Base-by-base conservation (phyloP, 352 stramenopile genomes). In the Globisporangium paddicum region DNA sequence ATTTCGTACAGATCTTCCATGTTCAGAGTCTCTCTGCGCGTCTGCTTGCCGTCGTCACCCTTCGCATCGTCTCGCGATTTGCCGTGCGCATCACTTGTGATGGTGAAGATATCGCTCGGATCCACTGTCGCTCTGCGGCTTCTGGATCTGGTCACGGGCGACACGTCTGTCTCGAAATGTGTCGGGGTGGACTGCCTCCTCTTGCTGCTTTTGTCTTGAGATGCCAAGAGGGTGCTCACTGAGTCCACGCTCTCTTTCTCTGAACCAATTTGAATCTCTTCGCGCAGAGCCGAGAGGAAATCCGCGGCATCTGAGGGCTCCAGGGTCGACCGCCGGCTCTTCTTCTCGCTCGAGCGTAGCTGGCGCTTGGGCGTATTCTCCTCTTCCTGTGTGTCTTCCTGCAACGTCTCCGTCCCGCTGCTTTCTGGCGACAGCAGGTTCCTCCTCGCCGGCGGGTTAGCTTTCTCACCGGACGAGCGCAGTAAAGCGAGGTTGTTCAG, bases 21-120 rank as follows among this genome's bases (percentile, higher is more conserved):
- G 11, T 83, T 73, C 49, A 91, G 84, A 0, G 82, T 89, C 32
- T 86, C 75, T 40, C 81, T 78, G 35, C 79, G 79, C 11, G 40
- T 44, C 23, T 34, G 53, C 16, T 32, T 53, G n/a, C 58, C 50
- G 14, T 62, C 44, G 35, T 62, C 34, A 30, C 64, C 50, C 4
- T 21, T 54, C 2, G 5, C 37, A 2, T 19, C 37, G 16, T n/a
- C n/a, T 13, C 19, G 14, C 5, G 16, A 42, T 11, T 23, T 19
- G 21, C 57, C 18, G 50, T 57, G 21, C 57, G 48, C 41, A 5
- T 34, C 60, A 30, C 63, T 56, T 6, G 45, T 34, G 35, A 73
- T 68, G n/a, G 63, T 34, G 3, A 74, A 53, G 32, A 77, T 66
- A 28, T 91, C 77, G 6, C 57, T 69, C 23, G 77, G 75, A 11